Evolutionary conservation across 1,284 basidiomycete species (phyloP), one percentile per base, ranked within the genome.

Genomic region (Hemileia vastatrix): DNA sequence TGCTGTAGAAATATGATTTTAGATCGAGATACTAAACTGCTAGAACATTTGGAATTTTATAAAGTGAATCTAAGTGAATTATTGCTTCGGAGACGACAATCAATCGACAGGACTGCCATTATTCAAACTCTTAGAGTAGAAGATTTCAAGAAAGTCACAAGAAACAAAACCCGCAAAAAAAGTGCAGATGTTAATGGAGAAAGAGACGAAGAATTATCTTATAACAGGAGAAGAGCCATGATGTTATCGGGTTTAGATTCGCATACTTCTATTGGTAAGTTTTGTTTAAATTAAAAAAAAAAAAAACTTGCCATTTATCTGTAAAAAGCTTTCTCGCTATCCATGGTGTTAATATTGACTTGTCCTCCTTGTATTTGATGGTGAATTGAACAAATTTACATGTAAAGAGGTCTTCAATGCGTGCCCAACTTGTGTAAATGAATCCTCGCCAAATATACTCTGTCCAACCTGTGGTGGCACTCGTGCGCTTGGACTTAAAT

Each of bases 121-220:
- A 44, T 55, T n/a, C 54, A 61, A 32, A 33, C 54, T 32, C 43
- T 61, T 24, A 54, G 59, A 54, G 59, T 36, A 8, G n/a, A n/a
- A n/a, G n/a, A n/a, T n/a, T n/a, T n/a, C n/a, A n/a, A n/a, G n/a
- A n/a, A n/a, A n/a, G n/a, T n/a, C n/a, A n/a, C n/a, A n/a, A n/a
- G n/a, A n/a, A n/a, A n/a, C n/a, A n/a, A n/a, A n/a, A n/a, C n/a
- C n/a, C n/a, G n/a, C n/a, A n/a, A n/a, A n/a, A n/a, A n/a, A n/a
- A n/a, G n/a, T n/a, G 27, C n/a, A n/a, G 18, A 52, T 21, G 15
- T 32, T 9, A 13, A 45, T 9, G 50, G 43, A 27, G 27, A 19
- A 32, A 48, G 24, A 8, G 19, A 61, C 47, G 4, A 8, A 11
- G 2, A 33, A 27, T 54, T 54, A 27, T n/a, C n/a, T n/a, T n/a